Evolutionary conservation across 1,284 basidiomycete genomes (phyloP).

Genomic region (Ustilago loliicola): DNA sequence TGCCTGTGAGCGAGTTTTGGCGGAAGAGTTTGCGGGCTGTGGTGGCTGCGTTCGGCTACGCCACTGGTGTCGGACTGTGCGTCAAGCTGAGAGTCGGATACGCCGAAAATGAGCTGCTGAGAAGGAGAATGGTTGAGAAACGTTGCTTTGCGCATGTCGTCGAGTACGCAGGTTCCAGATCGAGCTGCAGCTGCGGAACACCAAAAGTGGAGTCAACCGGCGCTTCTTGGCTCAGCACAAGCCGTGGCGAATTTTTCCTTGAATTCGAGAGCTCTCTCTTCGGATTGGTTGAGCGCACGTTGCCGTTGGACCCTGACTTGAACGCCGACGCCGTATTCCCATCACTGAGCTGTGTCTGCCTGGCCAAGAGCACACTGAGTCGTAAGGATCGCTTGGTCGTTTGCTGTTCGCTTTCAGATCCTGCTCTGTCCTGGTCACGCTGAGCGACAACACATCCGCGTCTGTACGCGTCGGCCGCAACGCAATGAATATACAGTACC

Average conservation of each 20-base stretch:
- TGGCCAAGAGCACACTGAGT: no score
- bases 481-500: no score
- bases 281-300: conserved; percentile 51
- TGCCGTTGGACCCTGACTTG: conserved; percentile 23
- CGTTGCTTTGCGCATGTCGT: neutral
- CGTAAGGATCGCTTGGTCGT: no score
- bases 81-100: neutral
- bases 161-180: conserved; percentile 20
- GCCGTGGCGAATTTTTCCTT: conserved; percentile 23
- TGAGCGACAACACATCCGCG: no score
- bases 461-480: no score
- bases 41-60: neutral
- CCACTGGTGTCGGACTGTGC: neutral
- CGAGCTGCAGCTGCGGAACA: conserved; percentile 33
- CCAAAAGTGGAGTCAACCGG: conserved; percentile 31
- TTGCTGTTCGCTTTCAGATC: neutral
- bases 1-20: neutral
- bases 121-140: neutral
- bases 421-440: no score
- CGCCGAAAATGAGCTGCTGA: conserved; percentile 1
- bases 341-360: neutral
- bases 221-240: conserved; percentile 23
- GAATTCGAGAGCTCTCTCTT: conserved; percentile 7
- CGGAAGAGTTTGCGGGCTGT: neutral
- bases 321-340: neutral